Conservation (phyloP, 2,329 filamentous ascomycete species). For the Fusarium pseudograminearum region DNA sequence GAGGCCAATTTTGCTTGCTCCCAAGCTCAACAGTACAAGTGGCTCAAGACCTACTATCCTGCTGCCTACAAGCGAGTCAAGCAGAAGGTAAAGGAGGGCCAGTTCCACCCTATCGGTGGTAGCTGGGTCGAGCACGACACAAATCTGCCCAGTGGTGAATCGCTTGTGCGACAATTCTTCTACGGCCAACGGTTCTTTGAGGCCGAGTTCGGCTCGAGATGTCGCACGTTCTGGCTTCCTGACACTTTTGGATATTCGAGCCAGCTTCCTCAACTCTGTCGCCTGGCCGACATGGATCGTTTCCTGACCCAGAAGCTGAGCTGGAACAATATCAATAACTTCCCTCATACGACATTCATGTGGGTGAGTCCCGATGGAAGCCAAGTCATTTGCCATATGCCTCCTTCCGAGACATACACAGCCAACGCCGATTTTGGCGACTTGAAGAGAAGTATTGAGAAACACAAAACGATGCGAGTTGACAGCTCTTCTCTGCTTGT, state of each 20-base stretch:
- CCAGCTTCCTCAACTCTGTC: slow-evolving; percentile 92
- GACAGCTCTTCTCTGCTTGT: slow-evolving; percentile 91
- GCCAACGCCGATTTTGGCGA: slow-evolving; percentile 95
- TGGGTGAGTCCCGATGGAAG: slow-evolving; percentile 97
- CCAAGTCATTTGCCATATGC: slow-evolving; percentile 98
- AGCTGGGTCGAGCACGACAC: slow-evolving; percentile 99
- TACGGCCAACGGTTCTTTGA: slow-evolving; percentile 97
- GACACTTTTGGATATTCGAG: slow-evolving; percentile 98
- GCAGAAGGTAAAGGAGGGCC: slow-evolving; percentile 87
- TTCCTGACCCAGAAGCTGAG: slow-evolving; percentile 99
- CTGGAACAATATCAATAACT: slow-evolving; percentile 99
- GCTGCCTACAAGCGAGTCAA: slow-evolving; percentile 91
- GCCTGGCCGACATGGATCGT: slow-evolving; percentile 92
- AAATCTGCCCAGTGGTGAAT: slow-evolving; percentile 96
- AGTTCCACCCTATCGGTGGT: slow-evolving; percentile 94
- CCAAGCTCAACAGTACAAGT: slow-evolving; percentile 97
- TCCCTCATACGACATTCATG: slow-evolving; percentile 98
- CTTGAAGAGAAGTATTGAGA: slow-evolving; percentile 85
- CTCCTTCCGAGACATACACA: slow-evolving; percentile 94
- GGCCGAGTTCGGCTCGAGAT: slow-evolving; percentile 88
- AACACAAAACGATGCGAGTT: slow-evolving; percentile 96
- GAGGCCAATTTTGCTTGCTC: slow-evolving; percentile 94
- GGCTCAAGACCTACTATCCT: slow-evolving; percentile 91
- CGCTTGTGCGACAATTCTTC: slow-evolving; percentile 91
- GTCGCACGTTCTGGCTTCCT: slow-evolving; percentile 94